Evolutionary conservation across 345 rosid species (phyloP), one percentile per base, ranked within the genome.

Genomic region (Eucalyptus polyanthemos): DNA sequence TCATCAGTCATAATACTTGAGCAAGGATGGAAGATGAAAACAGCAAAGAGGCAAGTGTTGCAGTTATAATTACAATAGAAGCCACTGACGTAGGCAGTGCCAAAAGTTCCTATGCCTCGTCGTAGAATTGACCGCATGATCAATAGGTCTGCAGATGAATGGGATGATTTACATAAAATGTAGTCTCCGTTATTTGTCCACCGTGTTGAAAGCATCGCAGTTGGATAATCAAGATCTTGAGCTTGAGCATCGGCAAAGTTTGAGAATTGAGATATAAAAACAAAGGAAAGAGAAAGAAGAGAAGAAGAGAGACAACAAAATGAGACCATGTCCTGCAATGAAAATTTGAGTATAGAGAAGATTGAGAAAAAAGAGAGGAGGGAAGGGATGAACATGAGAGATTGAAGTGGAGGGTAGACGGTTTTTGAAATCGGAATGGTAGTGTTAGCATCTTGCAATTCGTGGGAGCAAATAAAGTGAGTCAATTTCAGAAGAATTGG

Each of bases 111-210:
- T 60, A 27, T 60, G 69, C 34, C 69, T 60, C 34, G 69, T 16
- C n/a, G 16, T 60, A 60, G 69, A 60, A 60, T 60, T 60, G 31
- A 12, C 69, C 15, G 69, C 0, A 27, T 12, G 16, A 1, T 60
- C 69, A 29, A 11, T 60, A 0, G 15, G 4, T 60, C 69, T 60
- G 0, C 31, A 60, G 7, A 60, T 60, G 69, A 1, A 56, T 56
- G 14, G 62, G 29, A 53, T 0, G 58, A 53, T 21, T 0, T 1
- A 21, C 58, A 53, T 21, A 0, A 0, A 21, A 53, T 4, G 58
- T 0, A 53, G 58, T 11, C n/a, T 60, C 15, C 31, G 0, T 60
- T 60, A 60, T 60, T 60, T 29, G 8, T 60, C 69, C 69, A 60
- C 34, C 0, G 69, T 27, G 69, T 60, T 60, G 69, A 27, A 60